Evolutionary conservation across 2,329 filamentous ascomycete genomes (phyloP).

Genomic region (Biscogniauxia mediterranea): DNA sequence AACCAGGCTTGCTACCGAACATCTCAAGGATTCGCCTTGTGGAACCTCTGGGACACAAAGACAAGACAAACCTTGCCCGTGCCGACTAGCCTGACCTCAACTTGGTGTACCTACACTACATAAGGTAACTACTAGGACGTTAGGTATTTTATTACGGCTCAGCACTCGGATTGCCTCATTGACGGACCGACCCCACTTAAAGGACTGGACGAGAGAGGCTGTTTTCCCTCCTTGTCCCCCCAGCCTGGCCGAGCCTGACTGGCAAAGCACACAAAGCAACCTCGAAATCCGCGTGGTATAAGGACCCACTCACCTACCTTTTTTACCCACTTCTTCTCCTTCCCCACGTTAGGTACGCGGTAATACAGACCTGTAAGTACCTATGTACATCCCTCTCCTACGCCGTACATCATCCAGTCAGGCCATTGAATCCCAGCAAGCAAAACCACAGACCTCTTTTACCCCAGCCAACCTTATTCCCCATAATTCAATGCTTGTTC

Average conservation of each 20-base stretch:
- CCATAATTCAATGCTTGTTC: neutral
- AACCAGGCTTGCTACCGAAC: neutral
- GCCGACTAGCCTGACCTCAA: neutral
- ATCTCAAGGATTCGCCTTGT: neutral
- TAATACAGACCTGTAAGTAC: too few species aligned
- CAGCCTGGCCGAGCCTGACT: too few species aligned
- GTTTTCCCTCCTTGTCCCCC: neutral
- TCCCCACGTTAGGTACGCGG: neutral
- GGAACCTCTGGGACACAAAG: neutral
- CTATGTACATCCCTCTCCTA: too few species aligned
- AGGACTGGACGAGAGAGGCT: neutral
- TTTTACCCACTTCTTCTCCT: neutral
- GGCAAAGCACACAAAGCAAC: neutral
- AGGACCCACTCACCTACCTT: neutral
- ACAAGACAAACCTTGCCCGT: neutral
- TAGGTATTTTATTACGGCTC: neutral
- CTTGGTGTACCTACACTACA: too few species aligned
- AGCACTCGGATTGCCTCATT: constrained; percentile 10
- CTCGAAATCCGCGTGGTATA: neutral
- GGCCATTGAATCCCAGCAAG: neutral
- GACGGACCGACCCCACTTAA: constrained; percentile 9
- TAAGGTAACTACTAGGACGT: too few species aligned
- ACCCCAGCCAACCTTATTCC: neutral
- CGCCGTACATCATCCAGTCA: too few species aligned
- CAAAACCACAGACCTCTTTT: neutral